Evolutionary conservation across 805 yeast species (phyloP).

Genomic region (Starmerella sirachaensis): DNA sequence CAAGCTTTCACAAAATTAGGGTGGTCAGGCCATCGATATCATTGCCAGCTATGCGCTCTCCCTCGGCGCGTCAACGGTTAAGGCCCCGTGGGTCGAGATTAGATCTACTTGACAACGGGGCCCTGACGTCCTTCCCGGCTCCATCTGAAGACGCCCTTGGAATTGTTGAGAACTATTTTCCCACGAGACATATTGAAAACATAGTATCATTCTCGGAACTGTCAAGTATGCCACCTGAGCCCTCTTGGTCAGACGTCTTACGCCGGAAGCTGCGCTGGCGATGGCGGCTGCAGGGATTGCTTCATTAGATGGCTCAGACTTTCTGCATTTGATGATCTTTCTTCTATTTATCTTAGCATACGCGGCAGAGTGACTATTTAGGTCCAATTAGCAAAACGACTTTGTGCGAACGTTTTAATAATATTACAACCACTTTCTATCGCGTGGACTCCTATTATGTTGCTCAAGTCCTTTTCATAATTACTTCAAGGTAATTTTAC

Average conservation of each 20-base stretch:
- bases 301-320: slow-evolving; percentile 32
- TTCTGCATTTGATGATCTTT: no score
- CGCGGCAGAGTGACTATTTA: no score
- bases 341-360: no score
- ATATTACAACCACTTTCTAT: no score
- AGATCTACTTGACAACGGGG: slow-evolving; percentile 31
- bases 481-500: no score
- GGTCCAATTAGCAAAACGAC: no score
- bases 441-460: no score
- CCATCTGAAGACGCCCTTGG: slow-evolving; percentile 12
- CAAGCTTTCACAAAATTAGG: not conserved
- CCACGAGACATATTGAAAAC: slow-evolving; percentile 11
- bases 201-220: not conserved
- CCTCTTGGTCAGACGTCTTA: slow-evolving; percentile 22
- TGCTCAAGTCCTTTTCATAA: no score
- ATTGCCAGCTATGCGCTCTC: slow-evolving; percentile 7
- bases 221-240: not conserved
- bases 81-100: slow-evolving; percentile 26
- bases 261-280: slow-evolving; percentile 37
- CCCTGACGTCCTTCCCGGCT: slow-evolving; percentile 30
- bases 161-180: slow-evolving; percentile 27
- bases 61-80: slow-evolving; percentile 10
- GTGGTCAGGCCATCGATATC: slow-evolving; percentile 11
- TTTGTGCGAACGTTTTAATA: no score
- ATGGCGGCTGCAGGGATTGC: slow-evolving; percentile 39